Conservation (phyloP, 495 filamentous ascomycete genomes). For the Penicillium argentinense region DNA sequence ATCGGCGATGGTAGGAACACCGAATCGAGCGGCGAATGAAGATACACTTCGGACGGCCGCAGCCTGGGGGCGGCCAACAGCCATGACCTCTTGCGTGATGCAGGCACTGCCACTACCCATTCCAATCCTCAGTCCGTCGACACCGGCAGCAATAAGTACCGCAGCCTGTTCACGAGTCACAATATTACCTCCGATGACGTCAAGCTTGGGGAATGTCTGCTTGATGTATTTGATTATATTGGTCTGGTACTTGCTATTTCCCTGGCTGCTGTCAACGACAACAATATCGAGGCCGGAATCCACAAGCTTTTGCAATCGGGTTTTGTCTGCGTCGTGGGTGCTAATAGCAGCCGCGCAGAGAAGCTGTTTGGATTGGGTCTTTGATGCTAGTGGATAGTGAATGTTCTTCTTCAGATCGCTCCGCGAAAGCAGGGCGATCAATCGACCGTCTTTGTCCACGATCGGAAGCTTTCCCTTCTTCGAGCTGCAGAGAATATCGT, state of each 20-base stretch:
- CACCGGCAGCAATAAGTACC: slow-evolving; percentile 86
- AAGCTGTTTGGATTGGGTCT: slow-evolving; percentile 96
- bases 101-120: slow-evolving; percentile 98
- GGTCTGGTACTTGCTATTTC: slow-evolving; percentile 95
- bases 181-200: slow-evolving; percentile 97
- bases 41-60: slow-evolving; percentile 87
- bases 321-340: slow-evolving; percentile 88
- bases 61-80: slow-evolving; percentile 93
- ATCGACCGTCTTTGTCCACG: slow-evolving; percentile 79
- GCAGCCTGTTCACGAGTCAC: slow-evolving; percentile 96
- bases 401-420: slow-evolving; percentile 99
- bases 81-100: slow-evolving; percentile 99
- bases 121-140: slow-evolving; percentile 94
- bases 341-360: slow-evolving; percentile 94
- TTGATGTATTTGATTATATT: slow-evolving; percentile 97
- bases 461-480: slow-evolving; percentile 99
- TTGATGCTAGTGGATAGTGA: slow-evolving; percentile 93
- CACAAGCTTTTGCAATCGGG: slow-evolving; percentile 76
- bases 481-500: slow-evolving; percentile 86
- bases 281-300: slow-evolving; percentile 96
- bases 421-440: slow-evolving; percentile 91
- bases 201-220: slow-evolving; percentile 73
- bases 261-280: slow-evolving; percentile 91
- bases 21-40: slow-evolving; percentile 85
- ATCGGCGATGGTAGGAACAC: slow-evolving; percentile 96